Base-by-base conservation (phyloP, 164 flowering plant species). In the Tetrastigma voinierianum region DNA sequence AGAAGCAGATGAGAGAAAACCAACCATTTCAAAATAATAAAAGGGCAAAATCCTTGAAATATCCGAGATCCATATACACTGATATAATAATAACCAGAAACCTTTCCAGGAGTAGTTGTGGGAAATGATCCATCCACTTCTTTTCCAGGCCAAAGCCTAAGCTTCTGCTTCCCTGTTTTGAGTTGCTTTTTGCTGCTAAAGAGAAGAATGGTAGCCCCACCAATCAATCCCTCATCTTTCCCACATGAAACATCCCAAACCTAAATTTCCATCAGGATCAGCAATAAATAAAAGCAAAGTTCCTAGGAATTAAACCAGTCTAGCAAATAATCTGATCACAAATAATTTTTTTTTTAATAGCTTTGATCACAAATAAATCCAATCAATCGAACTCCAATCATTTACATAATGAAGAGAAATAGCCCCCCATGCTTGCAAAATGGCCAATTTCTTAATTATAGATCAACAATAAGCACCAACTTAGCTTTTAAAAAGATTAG, bases 81-180 rank as follows among this genome's bases (percentile, higher is more conserved):
- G 13, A 16, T 6, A 65, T 0, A 51, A 10, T 23, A 20, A 16
- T 11, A 32, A 32, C 4, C 11, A 48, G 21, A 57, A 74, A 92
- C 99, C 99, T 96, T 96, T 74, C 99, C 99, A 72, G 96, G 97
- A 46, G 99, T 96, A 24, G 82, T 67, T 24, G 97, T 82, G 10
- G 93, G 89, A 71, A 83, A 82, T 68, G 97, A 84, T 54, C 99
- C 99, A 80, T 96, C 99, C 57, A 98, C 99, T 75, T 87, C 90
- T 78, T 85, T 93, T 58, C 89, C 90, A 17, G 49, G 78, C 98
- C 99, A 93, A 59, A 96, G 90, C 76, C 96, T 85, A 66, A 96
- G 95, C 82, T 90, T 96, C 67, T 89, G 97, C 78, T 88, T 96
- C 59, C 99, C 98, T 44, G 97, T 90, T 81, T 93, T 90, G 46